Percentiles rank a stretch among this genome's conserved stretches.
Conservation (phyloP, 805 yeast genomes). For the Lipomyces sp. region DNA sequence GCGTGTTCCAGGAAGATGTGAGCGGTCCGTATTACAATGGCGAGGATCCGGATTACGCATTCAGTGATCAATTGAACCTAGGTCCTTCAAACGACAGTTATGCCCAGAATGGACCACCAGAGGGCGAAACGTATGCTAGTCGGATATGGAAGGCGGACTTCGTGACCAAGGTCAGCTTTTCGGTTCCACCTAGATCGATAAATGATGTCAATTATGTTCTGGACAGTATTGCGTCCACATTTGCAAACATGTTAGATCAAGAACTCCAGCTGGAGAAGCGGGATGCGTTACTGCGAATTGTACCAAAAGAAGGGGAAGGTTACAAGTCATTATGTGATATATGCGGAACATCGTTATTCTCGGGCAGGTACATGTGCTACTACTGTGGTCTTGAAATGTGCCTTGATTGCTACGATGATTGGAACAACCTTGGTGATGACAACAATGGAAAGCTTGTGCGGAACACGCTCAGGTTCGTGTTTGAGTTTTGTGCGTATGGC, state of each 20-base stretch:
- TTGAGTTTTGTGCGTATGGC: conserved; percentile 34
- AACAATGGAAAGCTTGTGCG: conserved; percentile 23
- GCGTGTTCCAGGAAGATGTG: conserved; percentile 32
- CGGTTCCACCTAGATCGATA: conserved; percentile 17
- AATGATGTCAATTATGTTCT: conserved; percentile 22
- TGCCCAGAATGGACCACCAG: not conserved
- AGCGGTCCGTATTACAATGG: conserved; percentile 19
- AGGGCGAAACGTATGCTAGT: not conserved
- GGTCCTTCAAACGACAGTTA: not conserved
- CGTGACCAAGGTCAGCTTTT: conserved; percentile 7
- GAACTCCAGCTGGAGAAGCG: conserved; percentile 24
- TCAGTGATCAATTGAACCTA: conserved; percentile 14
- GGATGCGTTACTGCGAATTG: conserved; percentile 21
- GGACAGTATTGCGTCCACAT: conserved; percentile 21
- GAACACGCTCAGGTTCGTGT: conserved; percentile 27
- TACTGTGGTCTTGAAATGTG: conserved; percentile 37
- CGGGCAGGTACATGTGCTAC: conserved; percentile 34
- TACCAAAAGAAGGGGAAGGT: conserved; percentile 28
- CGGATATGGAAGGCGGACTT: conserved; percentile 10
- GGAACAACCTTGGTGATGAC: conserved; percentile 27
- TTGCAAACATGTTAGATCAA: conserved; percentile 13
- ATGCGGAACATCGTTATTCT: conserved; percentile 32
- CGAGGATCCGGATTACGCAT: conserved; percentile 31
- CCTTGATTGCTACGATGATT: conserved; percentile 29
- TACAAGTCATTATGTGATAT: conserved; percentile 36